Evolutionary conservation across 2,329 filamentous ascomycete genomes (phyloP), one percentile per base, ranked within the genome.

Genomic region (Piedraia hortae): DNA sequence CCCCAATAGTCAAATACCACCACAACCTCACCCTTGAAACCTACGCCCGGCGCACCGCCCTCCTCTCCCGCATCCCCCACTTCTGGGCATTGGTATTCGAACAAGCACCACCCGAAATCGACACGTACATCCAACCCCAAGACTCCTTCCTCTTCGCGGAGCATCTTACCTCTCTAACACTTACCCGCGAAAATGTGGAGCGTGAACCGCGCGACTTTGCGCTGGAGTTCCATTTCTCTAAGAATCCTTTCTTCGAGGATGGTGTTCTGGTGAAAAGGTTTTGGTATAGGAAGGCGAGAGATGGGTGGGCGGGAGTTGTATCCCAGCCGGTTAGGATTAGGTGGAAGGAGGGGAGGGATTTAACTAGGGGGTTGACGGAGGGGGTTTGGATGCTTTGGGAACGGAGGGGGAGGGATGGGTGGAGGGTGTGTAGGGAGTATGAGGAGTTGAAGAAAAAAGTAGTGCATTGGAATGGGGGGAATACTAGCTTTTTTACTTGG

Each of bases 21-120:
- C 59, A 69, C 34, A 50, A 58, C 32, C 55, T 78, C 35, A 60
- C 62, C 37, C 53, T 56, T 28, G 58, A 69, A 19, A 59, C 89
- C 29, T 90, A 77, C 53, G 56, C 60, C 36, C 73, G 72, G 50
- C 75, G 82, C 42, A 55, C 62, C 32, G 57, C 62, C 35, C 48
- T 77, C 31, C 53, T 85, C 31, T 47, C 59, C 31, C 56, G 67
- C 39, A 80, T 91, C 40, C 62, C 65, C 35, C 65, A 74, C 51
- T 97, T 93, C 62, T 93, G 85, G 85, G 58, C 74, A n/a, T 62
- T 88, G 26, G 80, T 91, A 26, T 59, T 93, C 43, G 74, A 89
- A 53, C 70, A 78, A 50, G 67, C 73, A 3, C 78, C 80, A 2
- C 57, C 61, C 20, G 77, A 90, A 31, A 61, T 97, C 35, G 78